Conservation (phyloP, 345 rosid genomes). For the Melastoma malabathricum region DNA sequence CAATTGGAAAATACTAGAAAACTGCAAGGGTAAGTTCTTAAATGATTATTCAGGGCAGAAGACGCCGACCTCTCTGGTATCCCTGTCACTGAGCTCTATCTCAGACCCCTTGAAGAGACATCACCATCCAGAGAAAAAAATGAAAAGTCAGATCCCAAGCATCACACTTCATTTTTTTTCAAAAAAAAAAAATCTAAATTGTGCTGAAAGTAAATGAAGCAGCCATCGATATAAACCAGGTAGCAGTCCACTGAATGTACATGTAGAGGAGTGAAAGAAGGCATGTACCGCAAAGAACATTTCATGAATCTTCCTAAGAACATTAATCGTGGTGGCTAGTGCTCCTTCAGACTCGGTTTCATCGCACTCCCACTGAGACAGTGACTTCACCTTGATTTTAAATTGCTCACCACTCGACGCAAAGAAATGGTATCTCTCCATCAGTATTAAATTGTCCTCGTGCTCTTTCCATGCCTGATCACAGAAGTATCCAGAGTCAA, state of each 20-base stretch:
- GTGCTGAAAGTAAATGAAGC: no score
- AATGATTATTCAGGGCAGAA: no score
- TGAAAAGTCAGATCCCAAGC: no score
- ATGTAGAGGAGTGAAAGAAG: background rate
- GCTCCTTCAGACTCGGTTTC: constrained; percentile 67
- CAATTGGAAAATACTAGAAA: no score
- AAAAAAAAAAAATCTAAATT: no score
- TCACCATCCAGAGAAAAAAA: no score
- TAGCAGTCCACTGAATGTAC: background rate
- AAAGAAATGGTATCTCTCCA: constrained; percentile 87
- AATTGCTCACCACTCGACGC: constrained; percentile 84
- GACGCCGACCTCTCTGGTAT: no score
- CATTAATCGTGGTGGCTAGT: constrained; percentile 61
- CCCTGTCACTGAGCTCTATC: no score
- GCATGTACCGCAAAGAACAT: constrained; percentile 46
- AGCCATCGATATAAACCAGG: background rate
- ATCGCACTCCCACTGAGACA: constrained; percentile 63
- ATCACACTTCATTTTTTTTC: no score
- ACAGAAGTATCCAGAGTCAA: background rate
- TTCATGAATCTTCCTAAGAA: constrained; percentile 40
- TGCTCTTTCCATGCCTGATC: constrained; percentile 69
- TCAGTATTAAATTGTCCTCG: constrained; percentile 68
- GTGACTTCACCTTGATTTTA: constrained; percentile 47
- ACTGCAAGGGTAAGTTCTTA: no score
- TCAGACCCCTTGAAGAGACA: no score